phyloP scores from a whole-genome alignment of 768 basidiomycete genomes.

The Clavaria fumosa region DNA sequence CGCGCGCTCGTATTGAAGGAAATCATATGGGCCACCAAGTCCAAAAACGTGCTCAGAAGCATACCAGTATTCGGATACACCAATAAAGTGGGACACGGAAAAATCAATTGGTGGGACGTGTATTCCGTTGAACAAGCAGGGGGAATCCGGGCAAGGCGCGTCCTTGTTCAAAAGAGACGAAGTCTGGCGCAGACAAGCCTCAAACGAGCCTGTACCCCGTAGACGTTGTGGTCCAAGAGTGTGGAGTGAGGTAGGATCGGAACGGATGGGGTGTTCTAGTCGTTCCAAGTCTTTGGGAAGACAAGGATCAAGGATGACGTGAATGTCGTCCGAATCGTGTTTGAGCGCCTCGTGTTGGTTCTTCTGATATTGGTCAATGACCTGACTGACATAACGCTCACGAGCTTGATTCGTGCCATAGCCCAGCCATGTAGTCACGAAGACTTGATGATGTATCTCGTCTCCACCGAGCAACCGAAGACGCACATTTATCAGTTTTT shows the following conservation, averaged over 20 bases:
- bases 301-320: slow-evolving; percentile 71
- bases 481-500: slow-evolving; percentile 65
- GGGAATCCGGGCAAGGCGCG: slow-evolving; percentile 64
- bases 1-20: slow-evolving; percentile 88
- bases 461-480: slow-evolving; percentile 70
- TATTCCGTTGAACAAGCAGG: slow-evolving; percentile 90
- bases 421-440: slow-evolving; percentile 97
- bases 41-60: slow-evolving; percentile 95
- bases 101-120: slow-evolving; percentile 93
- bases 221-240: slow-evolving; percentile 42
- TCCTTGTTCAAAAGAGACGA: slow-evolving; percentile 73
- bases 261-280: slow-evolving; percentile 36
- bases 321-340: slow-evolving; percentile 15
- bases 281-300: slow-evolving; percentile 63
- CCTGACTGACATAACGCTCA: slow-evolving; percentile 73
- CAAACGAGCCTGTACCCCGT: slow-evolving; percentile 82
- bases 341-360: slow-evolving; percentile 15
- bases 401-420: slow-evolving; percentile 97
- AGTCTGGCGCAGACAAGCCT: slow-evolving; percentile 59
- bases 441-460: slow-evolving; percentile 83
- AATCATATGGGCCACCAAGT: slow-evolving; percentile 89
- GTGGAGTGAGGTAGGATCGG: slow-evolving; percentile 25
- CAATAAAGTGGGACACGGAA: slow-evolving; percentile 84
- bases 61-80: slow-evolving; percentile 98
- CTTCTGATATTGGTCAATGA: slow-evolving; percentile 41